Base-by-base conservation (phyloP, 352 stramenopile genomes). In the Pythium apleroticum region DNA sequence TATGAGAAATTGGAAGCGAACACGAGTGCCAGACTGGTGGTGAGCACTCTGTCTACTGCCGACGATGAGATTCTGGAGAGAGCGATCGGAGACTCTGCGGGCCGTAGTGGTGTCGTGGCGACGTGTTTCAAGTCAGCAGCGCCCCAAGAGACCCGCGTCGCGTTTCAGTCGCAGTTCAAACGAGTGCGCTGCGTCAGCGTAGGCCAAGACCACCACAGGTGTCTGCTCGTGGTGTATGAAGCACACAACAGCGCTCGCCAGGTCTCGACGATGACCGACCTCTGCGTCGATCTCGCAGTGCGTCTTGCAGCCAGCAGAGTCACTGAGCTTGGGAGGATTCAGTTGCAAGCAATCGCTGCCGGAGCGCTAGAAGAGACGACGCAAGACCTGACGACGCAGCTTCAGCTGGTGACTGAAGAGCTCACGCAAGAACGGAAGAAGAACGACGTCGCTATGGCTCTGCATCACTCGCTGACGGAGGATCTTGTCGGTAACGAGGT, bases 401-500 rank as follows among this genome's bases (percentile, higher is more conserved):
- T 50, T 3, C 31, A 57, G 11, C 22, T 28, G 15, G 20, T 14
- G 14, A 31, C 37, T 3, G 30, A 22, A 12, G 17, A 60, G 20
- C n/a, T 48, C 14, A 31, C 19, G 0, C 25, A 60, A 39, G 19
- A 9, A 4, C 30, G 31, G n/a, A 37, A 22, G 4, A n/a, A 46
- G 17, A 41, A 35, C 48, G 30, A 41, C 3, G 27, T 25, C 2
- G 52, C 55, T 17, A 37, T 33, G 25, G 48, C 33, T 15, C 43
- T 72, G 8, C 49, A 45, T 7, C 7, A 4, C 15, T 9, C n/a
- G 11, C 33, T 72, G 1, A 49, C 12, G 20, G 45, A 54, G 1
- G 59, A 72, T 22, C 30, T 72, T 1, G 1, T 53, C 0, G 15
- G 39, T 5, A 49, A 72, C 24, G 37, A 60, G 4, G 33, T 72